Evolutionary conservation across 371 early-diverging fungal genomes (phyloP), one percentile per base, ranked within the genome.

Genomic region (Amoeboaphelidium protococcarum): DNA sequence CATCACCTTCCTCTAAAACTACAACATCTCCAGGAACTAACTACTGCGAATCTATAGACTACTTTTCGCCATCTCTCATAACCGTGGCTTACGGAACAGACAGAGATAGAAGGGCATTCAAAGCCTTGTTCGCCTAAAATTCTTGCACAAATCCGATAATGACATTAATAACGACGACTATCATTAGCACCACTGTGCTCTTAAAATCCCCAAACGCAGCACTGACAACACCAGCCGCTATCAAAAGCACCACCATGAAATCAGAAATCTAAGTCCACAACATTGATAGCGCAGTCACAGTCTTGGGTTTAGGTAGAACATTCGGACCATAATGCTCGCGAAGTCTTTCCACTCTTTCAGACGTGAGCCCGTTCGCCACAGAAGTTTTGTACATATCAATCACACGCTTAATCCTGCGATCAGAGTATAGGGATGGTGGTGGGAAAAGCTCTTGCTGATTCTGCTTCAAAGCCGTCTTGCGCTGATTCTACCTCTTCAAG

Each of bases 1-100:
- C 76, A 51, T 87, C 85, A 37, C 89, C 86, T 53, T 76, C 76
- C 52, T 83, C 80, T 26, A 89, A 61, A 23, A 76, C 61, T 26
- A 89, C 61, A 26, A 90, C 54, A 58, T 91, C 90, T 20, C 90
- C 90, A 21, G 82, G 81, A 4, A 84, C 86, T 2, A 89, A 54
- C 20, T 74, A 73, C 26, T 55, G 56, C 21, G 82, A 75, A 13
- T 78, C 68, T 20, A 87, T 58, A 2, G 64, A 57, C 26, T 60
- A 53, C 48, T 68, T 66, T 23, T 60, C 59, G 3, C 82, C 81
- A 50, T 80, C 77, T 31, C 90, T 80, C 49, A 90, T 58, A 1
- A 85, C 88, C 22, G 52, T 56, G 12, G 67, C 66, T 54, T 58
- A 48, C 13, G 49, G 42, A 16, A 41, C 82, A 3, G 77, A 67